Conservation (phyloP, 148 eudicot genomes). For the Drosera capensis region DNA sequence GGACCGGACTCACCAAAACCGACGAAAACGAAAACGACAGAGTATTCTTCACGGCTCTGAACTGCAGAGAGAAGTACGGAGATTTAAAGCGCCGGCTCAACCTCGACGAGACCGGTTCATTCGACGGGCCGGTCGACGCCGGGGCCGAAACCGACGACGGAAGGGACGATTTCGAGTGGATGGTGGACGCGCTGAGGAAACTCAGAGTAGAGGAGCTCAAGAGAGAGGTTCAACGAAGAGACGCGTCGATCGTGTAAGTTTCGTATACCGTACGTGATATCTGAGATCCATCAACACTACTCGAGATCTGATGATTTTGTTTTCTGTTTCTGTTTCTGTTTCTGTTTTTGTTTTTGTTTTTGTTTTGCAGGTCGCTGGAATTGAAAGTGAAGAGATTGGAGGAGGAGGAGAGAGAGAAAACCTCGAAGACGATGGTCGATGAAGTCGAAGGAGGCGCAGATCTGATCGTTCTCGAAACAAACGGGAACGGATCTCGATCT, state of each 20-base stretch:
- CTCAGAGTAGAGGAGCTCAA: slow-evolving; percentile 44
- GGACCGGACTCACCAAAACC: slow-evolving; percentile 13
- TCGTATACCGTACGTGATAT: slow-evolving; percentile 3
- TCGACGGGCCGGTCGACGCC: not conserved
- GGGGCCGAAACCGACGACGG: slow-evolving; percentile 3
- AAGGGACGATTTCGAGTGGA: slow-evolving; percentile 20
- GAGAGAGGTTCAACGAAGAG: slow-evolving; percentile 35
- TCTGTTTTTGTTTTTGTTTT: slow-evolving; percentile 5
- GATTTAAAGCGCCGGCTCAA: slow-evolving; percentile 42
- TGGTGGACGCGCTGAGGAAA: slow-evolving; percentile 34
- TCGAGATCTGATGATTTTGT: slow-evolving; percentile 20
- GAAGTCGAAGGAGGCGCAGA: slow-evolving; percentile 5
- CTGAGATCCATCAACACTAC: not conserved
- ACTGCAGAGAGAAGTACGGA: slow-evolving; percentile 26
- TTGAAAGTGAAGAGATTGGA: slow-evolving; percentile 50
- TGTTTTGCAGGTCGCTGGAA: slow-evolving; percentile 40
- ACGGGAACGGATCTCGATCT: slow-evolving; percentile 9
- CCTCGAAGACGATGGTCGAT: slow-evolving; percentile 2
- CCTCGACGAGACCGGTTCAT: slow-evolving; percentile 4
- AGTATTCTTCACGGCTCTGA: slow-evolving; percentile 15
- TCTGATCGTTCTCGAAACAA: slow-evolving; percentile 11
- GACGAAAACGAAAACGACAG: not conserved
- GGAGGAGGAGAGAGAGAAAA: slow-evolving; percentile 38
- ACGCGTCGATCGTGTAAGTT: slow-evolving; percentile 49
- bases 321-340: not conserved